These are phyloP conservation scores for Tricholoma saponaceum DNA, from an alignment of 768 basidiomycete species.

Conservation along the genomic window DNA sequence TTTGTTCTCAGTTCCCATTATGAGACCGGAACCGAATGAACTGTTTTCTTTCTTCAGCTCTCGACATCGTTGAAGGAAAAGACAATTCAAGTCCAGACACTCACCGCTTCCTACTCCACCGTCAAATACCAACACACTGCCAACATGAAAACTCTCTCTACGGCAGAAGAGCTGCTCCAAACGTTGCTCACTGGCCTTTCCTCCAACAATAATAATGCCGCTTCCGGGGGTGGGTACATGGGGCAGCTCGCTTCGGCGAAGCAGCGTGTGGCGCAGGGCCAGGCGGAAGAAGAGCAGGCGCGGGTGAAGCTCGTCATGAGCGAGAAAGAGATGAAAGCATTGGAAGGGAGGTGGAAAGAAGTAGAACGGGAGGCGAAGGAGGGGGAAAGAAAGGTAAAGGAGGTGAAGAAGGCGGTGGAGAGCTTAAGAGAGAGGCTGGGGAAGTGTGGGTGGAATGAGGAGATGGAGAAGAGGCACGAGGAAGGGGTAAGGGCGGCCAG, in stretches of 20 bases:
- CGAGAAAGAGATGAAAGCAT: conserved; percentile 70
- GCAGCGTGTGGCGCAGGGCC: conserved; percentile 66
- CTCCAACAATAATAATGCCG: conserved; percentile 56
- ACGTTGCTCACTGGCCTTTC: conserved; percentile 91
- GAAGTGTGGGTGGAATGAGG: conserved; percentile 71
- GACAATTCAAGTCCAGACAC: conserved; percentile 49
- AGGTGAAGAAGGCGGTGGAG: conserved; percentile 54
- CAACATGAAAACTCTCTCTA: conserved; percentile 56
- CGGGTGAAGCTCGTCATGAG: conserved; percentile 71
- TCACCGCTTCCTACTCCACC: conserved; percentile 50
- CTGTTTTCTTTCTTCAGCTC: conserved; percentile 40
- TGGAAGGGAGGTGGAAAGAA: conserved; percentile 79
- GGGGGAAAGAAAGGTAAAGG: conserved; percentile 63
- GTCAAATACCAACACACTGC: conserved; percentile 69
- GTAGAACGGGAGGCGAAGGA: conserved; percentile 84
- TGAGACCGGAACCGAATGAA: not conserved
- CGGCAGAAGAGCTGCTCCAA: conserved; percentile 90
- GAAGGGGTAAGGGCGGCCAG: conserved; percentile 47
- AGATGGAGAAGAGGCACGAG: conserved; percentile 62
- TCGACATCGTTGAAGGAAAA: conserved; percentile 55
- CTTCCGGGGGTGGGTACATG: conserved; percentile 86
- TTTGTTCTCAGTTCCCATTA: not conserved
- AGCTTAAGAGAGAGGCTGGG: conserved; percentile 47
- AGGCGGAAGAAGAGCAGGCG: conserved; percentile 82
- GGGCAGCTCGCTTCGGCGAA: conserved; percentile 90